phyloP scores from a whole-genome alignment of 2,329 filamentous ascomycete genomes.

The Fusarium torreyae region DNA sequence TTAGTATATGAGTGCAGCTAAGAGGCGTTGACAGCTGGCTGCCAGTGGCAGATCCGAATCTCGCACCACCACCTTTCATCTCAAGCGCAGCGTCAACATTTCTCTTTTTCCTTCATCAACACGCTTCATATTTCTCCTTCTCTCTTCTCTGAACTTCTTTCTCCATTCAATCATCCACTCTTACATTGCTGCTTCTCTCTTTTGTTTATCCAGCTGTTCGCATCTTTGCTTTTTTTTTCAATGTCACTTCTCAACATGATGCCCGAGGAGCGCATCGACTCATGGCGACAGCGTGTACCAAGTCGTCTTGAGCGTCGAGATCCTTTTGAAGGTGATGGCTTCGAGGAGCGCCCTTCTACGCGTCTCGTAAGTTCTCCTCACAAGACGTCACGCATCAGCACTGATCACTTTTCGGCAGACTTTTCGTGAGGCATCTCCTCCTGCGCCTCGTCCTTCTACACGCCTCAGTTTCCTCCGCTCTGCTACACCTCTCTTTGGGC shows the following conservation, averaged over 20 bases:
- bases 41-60: slow-evolving; percentile 13
- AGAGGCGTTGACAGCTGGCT: slow-evolving; percentile 26
- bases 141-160: neutral
- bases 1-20: neutral
- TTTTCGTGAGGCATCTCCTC: slow-evolving; percentile 41
- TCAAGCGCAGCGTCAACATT: neutral
- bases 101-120: neutral
- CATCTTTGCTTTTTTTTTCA: neutral
- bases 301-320: slow-evolving; percentile 55
- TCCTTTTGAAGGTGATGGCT: slow-evolving; percentile 56
- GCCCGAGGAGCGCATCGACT: slow-evolving; percentile 47
- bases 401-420: slow-evolving; percentile 34
- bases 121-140: too few species aligned
- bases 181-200: neutral
- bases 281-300: slow-evolving; percentile 56
- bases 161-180: neutral
- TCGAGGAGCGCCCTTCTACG: slow-evolving; percentile 51
- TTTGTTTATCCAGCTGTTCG: neutral
- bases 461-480: slow-evolving; percentile 51
- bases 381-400: fast-evolving
- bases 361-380: slow-evolving; percentile 46
- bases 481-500: slow-evolving; percentile 47
- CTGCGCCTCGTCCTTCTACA: slow-evolving; percentile 42
- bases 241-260: slow-evolving; percentile 27
- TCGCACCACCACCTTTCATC: slow-evolving; percentile 7